Base-by-base conservation (phyloP, 306 rosid genomes). In the Ceratonia siliqua region DNA sequence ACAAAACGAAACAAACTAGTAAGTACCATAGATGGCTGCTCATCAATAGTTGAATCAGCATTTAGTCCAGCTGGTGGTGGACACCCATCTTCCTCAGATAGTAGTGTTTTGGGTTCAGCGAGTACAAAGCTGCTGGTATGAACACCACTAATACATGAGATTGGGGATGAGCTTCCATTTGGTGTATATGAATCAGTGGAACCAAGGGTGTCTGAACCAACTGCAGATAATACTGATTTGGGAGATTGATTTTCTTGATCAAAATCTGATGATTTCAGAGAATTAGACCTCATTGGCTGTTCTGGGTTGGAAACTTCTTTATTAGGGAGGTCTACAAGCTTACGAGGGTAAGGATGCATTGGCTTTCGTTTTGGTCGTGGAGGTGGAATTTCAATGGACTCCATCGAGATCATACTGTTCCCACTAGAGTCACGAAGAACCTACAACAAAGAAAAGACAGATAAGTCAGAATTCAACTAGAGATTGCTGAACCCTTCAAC, bases 311-410 rank as follows among this genome's bases (percentile, higher is more conserved):
- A 70, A 73, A 46, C 38, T 52, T 80, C 85, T 11, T 70, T 85
- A n/a, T 24, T 78, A 24, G 65, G 35, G 0, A 65, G 84, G 54
- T 81, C 81, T 2, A 77, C 87, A 70, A 77, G 84, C 71, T 93
- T 93, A 12, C 97, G 91, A 8, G 98, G 98, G 77, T 93, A 93
- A 74, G 98, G 97, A 85, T 87, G 97, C 77, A 61, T 84, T 7
- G 98, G 98, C 78, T 89, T 93, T 58, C 93, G 77, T 25, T 93
- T 93, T 2, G 98, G 97, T 18, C 98, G 79, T 2, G 98, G 97
- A 56, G 98, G 96, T 27, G 98, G 98, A 55, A 92, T 92, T 77
- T 89, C 92, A 73, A 92, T 81, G 3, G 88, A 77, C 30, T 85
- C 96, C 21, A 35, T 85, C 4, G 75, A 65, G 72, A 17, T 62